A percentile compares a stretch with the other conserved stretches of the same genome.
phyloP scores from a whole-genome alignment of 225 moss, liverwort and hornwort genomes.

The Rhytidiadelphus loreus region DNA sequence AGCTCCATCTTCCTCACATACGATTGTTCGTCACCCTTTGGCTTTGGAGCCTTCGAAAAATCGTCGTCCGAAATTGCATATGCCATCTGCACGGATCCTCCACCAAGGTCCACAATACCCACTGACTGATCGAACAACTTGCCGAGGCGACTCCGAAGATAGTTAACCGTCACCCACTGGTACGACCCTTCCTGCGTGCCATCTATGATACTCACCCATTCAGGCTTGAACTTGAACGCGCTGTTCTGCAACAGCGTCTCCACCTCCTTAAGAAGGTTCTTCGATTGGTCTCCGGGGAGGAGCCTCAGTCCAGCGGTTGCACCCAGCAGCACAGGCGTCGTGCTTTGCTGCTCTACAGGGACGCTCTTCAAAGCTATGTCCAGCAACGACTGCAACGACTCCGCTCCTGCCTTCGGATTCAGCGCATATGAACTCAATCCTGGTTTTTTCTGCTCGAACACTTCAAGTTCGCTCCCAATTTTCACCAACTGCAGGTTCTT shows the following conservation, averaged over 20 bases:
- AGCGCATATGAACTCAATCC: conserved; percentile 79
- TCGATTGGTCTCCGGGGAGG: conserved; percentile 59
- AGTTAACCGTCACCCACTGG: conserved; percentile 96
- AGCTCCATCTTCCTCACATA: conserved; percentile 61
- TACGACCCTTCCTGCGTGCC: conserved; percentile 88
- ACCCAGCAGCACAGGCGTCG: conserved; percentile 86
- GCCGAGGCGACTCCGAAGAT: conserved; percentile 66
- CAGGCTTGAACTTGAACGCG: conserved; percentile 64
- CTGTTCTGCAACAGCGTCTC: conserved; percentile 35
- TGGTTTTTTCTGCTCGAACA: conserved; percentile 61
- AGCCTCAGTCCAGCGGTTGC: conserved; percentile 90
- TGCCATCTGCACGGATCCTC: conserved; percentile 95
- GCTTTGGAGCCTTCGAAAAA: conserved; percentile 42
- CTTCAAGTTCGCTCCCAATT: conserved; percentile 56
- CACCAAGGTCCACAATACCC: conserved; percentile 90
- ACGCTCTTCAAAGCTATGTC: conserved; percentile 55
- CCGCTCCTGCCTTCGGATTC: conserved; percentile 62
- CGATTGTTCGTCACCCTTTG: conserved; percentile 19
- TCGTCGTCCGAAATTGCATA: conserved; percentile 80
- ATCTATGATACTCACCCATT: conserved; percentile 83
- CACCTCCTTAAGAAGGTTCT: conserved; percentile 55
- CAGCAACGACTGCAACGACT: conserved; percentile 62
- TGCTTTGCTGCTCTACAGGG: conserved; percentile 39
- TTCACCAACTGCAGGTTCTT: conserved; percentile 57
- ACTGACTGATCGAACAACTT: conserved; percentile 61